Evolutionary conservation across 148 eudicot species (phyloP), one percentile per base, ranked within the genome.

Genomic region (Cornus florida): DNA sequence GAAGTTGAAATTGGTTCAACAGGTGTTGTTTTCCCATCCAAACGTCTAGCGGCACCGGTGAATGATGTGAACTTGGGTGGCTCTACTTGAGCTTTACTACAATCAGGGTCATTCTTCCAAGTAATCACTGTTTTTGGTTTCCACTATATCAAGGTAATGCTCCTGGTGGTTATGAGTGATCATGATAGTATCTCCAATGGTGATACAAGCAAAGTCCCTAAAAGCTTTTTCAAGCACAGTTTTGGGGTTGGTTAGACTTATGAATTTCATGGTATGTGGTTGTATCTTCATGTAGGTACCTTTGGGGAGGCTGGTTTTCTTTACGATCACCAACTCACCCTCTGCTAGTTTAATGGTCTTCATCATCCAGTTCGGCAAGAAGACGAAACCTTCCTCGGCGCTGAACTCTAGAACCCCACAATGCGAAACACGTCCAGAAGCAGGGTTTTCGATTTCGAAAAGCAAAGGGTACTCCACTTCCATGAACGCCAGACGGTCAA

Each of bases 401-500:
- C 46, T 74, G 57, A 80, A 80, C 65, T 80, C 83, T 12, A 69
- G 6, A 17, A 80, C 78, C 59, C 81, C 75, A 38, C 75, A 78
- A 10, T 78, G 81, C 13, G 75, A 71, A 28, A 65, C 50, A 10
- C 31, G 53, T 0, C 22, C 46, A 10, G 35, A 10, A 14, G 19
- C 19, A 17, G 75, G 28, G 81, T 71, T 78, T 14, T 6, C 38
- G 70, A 78, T 71, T 53, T 23, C n/a, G 24, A 78, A 78, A 62
- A 71, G 35, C 70, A 78, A 23, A 2, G 75, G 81, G 70, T 57
- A 70, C 5, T 71, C 10, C 43, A 71, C 23, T 16, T 28, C 28
- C 28, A 28, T 28, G 28, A 28, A 28, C 28, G 28, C 28, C 28
- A 28, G 28, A 28, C 28, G 28, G 1, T 28, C 1, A 28, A 28